Conservation (phyloP, 1,139 yeast genomes). For the Candida neerlandica region DNA sequence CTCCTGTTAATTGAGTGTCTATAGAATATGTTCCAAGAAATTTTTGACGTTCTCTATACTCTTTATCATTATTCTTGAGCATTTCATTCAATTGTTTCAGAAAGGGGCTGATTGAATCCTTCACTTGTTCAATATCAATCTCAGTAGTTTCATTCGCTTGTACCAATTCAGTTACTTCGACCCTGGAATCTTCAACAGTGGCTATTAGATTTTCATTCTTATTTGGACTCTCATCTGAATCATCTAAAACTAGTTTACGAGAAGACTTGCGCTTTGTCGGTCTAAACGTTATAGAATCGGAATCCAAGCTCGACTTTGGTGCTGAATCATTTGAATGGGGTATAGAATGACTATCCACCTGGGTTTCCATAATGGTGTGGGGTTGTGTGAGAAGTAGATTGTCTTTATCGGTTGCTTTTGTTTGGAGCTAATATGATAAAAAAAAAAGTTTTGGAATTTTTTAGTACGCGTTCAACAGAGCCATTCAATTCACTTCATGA, state of each 20-base stretch:
- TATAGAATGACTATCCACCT: conserved; percentile 1
- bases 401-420: neutral
- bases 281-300: neutral
- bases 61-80: neutral
- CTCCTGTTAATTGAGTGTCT: neutral
- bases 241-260: neutral
- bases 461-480: no score
- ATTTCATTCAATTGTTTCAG: conserved; percentile 3
- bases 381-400: neutral
- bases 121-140: neutral
- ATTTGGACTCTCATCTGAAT: neutral
- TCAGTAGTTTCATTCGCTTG: neutral
- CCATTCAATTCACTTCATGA: no score
- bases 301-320: neutral
- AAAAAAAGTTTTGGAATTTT: neutral
- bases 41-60: neutral
- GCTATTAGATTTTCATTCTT: neutral
- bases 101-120: conserved; percentile 1
- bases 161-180: neutral
- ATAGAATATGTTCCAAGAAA: neutral
- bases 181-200: neutral
- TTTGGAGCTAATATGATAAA: neutral
- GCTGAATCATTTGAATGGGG: neutral
- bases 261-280: neutral
- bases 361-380: neutral